phyloP scores from a whole-genome alignment of 257 asterid genomes.

The Thymus quinquecostatus region DNA sequence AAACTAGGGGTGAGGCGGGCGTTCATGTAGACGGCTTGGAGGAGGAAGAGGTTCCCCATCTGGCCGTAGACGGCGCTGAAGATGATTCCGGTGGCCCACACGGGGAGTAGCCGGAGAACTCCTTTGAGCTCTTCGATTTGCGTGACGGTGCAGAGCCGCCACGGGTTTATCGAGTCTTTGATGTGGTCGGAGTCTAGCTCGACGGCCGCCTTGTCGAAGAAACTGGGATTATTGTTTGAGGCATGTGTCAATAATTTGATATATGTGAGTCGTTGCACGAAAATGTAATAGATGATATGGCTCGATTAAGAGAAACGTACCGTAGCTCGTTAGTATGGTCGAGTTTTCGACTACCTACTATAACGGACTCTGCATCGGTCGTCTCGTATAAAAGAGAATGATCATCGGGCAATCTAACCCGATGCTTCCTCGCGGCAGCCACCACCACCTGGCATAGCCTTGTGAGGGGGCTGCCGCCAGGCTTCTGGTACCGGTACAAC shows the following conservation, averaged over 20 bases:
- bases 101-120: slow-evolving; percentile 55
- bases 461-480: slow-evolving; percentile 78
- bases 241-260: too few species aligned
- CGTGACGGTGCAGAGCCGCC: slow-evolving; percentile 76
- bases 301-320: slow-evolving; percentile 29
- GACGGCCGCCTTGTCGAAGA: slow-evolving; percentile 73
- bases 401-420: slow-evolving; percentile 50
- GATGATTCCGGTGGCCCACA: slow-evolving; percentile 74
- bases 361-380: slow-evolving; percentile 48
- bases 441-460: slow-evolving; percentile 67
- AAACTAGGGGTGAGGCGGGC: slow-evolving; percentile 51
- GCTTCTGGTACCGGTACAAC: slow-evolving; percentile 64
- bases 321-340: slow-evolving; percentile 51
- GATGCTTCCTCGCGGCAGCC: slow-evolving; percentile 57
- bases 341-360: slow-evolving; percentile 63
- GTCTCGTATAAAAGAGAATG: slow-evolving; percentile 53
- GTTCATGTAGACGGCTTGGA: slow-evolving; percentile 64
- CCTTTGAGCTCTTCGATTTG: slow-evolving; percentile 74
- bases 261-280: background rate
- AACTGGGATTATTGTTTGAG: slow-evolving; percentile 35
- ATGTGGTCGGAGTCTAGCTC: slow-evolving; percentile 40
- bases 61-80: slow-evolving; percentile 60
- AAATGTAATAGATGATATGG: too few species aligned
- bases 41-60: slow-evolving; percentile 61
- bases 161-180: slow-evolving; percentile 38